Evolutionary conservation across 2,329 filamentous ascomycete genomes (phyloP), one percentile per base, ranked within the genome.

Genomic region (Pseudogymnoascus sp.): DNA sequence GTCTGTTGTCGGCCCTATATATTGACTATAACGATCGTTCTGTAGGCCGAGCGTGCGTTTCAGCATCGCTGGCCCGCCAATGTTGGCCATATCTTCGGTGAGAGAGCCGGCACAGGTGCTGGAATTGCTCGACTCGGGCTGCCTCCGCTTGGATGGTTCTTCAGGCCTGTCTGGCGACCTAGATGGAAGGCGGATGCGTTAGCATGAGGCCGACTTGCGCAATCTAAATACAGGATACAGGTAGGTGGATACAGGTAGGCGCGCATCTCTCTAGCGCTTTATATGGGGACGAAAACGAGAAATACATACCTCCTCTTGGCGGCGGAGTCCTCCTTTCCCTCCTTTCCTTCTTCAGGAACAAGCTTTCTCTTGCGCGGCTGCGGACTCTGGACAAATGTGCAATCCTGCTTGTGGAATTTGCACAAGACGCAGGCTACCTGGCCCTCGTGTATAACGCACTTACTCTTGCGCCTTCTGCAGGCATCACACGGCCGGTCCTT

Each of bases 1-100:
- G 70, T 92, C 89, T 60, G 90, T 92, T 60, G 89, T 93, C 64
- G 88, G 84, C 25, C 90, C 90, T 69, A 94, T 90, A 72, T 93
- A 91, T 75, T 91, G 88, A 76, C 89, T 91, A 74, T 89, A 91
- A 65, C 89, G 85, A 74, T 91, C 87, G 70, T 84, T 79, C 73
- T 93, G 90, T 68, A 94, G 80, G 65, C 90, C 90, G 64, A 94
- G 78, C 14, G 86, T 88, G 72, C 85, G 82, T 74, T 86, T 87
- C 64, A 89, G 78, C 69, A 87, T 77, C 64, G 84, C 85, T 62
- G 84, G 83, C 40, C 84, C 85, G 65, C 85, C 85, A 69, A 88
- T 83, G 73, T 88, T 87, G 73, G 85, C 85, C 83, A 88, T 86
- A 67, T 88, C 85, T 77, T 88, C 85, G 66, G 87, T 79, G 65